These are phyloP conservation scores for Arthrobotrys sinensis DNA, from an alignment of 2,329 filamentous ascomycete species.

Conservation along the genomic window DNA sequence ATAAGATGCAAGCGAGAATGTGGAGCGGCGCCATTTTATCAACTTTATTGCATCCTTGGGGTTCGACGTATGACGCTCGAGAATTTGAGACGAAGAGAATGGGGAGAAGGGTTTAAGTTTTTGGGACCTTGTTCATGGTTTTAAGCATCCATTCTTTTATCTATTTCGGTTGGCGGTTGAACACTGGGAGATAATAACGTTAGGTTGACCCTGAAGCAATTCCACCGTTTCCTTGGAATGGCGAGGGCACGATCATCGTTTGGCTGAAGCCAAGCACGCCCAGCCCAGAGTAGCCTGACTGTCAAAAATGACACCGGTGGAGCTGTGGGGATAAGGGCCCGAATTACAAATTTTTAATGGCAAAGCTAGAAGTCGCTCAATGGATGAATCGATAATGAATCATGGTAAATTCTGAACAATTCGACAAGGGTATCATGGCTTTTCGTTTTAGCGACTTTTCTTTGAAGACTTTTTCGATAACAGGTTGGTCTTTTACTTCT, in stretches of 20 bases:
- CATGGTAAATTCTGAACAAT: neutral
- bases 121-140: neutral
- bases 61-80: slow-evolving; percentile 7
- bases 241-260: neutral
- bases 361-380: neutral
- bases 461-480: neutral
- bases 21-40: slow-evolving; percentile 12
- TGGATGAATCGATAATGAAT: slow-evolving; percentile 14
- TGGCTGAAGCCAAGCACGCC: slow-evolving; percentile 19
- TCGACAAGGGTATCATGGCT: slow-evolving; percentile 38
- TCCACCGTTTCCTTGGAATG: slow-evolving; percentile 5
- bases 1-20: slow-evolving; percentile 20
- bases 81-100: neutral
- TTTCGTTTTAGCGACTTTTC: neutral
- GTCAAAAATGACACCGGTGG: slow-evolving; percentile 14
- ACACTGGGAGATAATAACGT: slow-evolving; percentile 22
- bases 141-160: slow-evolving; percentile 13
- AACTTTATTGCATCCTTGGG: slow-evolving; percentile 12
- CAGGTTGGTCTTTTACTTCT: slow-evolving; percentile 69
- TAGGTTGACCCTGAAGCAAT: slow-evolving; percentile 17
- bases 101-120: neutral
- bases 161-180: neutral
- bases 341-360: slow-evolving; percentile 17
- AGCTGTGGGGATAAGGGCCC: slow-evolving; percentile 1
- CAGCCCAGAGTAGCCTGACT: neutral